Percentiles rank a stretch among this genome's conserved stretches.
Evolutionary conservation across 2,329 filamentous ascomycete genomes (phyloP).

Genomic region (Orbilia ellipsospora): DNA sequence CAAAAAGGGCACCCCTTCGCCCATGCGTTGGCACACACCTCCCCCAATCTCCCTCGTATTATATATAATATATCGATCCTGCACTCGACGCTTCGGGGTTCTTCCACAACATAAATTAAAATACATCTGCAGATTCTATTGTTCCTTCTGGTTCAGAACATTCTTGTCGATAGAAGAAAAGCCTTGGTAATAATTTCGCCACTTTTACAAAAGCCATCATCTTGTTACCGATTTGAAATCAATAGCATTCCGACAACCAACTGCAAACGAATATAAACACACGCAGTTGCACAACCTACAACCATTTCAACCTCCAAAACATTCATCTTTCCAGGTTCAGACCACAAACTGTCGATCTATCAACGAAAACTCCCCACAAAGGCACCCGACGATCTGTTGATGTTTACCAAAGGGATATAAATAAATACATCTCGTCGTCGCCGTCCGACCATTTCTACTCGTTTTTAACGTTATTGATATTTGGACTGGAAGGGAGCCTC

Average conservation of each 20-base stretch:
- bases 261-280: slow-evolving; percentile 55
- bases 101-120: slow-evolving; percentile 6
- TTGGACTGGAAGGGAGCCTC: not conserved
- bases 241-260: slow-evolving; percentile 51
- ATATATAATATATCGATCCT: slow-evolving; percentile 36
- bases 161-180: slow-evolving; percentile 55
- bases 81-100: slow-evolving; percentile 31
- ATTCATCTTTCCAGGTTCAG: slow-evolving; percentile 10
- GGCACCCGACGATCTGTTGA: slow-evolving; percentile 9
- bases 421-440: slow-evolving; percentile 16
- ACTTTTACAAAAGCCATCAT: slow-evolving; percentile 47
- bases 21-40: slow-evolving; percentile 48
- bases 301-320: too few species aligned
- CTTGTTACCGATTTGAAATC: slow-evolving; percentile 55
- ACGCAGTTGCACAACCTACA: not conserved
- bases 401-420: slow-evolving; percentile 16
- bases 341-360: slow-evolving; percentile 46
- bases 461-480: not conserved
- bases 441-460: slow-evolving; percentile 13
- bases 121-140: slow-evolving; percentile 29
- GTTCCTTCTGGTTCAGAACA: slow-evolving; percentile 35
- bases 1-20: slow-evolving; percentile 52
- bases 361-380: slow-evolving; percentile 18
- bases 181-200: slow-evolving; percentile 31
- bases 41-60: slow-evolving; percentile 33